Conservation (phyloP, 2,329 filamentous ascomycete genomes). For the Aspergillus ibericus region DNA sequence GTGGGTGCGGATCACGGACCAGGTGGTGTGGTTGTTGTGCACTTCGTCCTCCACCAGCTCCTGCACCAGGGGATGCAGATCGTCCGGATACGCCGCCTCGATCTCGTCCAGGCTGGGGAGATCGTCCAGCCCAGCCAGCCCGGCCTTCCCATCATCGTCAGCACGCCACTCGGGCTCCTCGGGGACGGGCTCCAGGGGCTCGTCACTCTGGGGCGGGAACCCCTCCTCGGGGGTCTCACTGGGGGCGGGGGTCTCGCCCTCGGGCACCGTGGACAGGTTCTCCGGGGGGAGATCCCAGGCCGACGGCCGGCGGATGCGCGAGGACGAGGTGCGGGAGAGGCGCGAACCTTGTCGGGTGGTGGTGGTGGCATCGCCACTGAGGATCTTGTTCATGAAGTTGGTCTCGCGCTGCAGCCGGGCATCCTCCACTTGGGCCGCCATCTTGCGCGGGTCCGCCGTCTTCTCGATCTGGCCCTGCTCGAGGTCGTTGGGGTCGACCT, state of each 20-base stretch:
- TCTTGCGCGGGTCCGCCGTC: conserved; percentile 39
- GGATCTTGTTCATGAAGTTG: conserved; percentile 40
- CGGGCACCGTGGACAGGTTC: conserved; percentile 26
- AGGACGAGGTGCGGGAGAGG: conserved; percentile 27
- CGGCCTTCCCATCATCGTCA: conserved; percentile 9
- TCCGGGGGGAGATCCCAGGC: conserved; percentile 16
- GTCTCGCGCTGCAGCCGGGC: conserved; percentile 41
- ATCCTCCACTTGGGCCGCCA: conserved; percentile 49
- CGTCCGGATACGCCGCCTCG: conserved; percentile 40
- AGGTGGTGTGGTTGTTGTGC: conserved; percentile 50
- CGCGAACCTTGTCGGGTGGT: conserved; percentile 16
- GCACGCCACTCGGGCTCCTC: conserved; percentile 16
- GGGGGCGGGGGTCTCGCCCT: conserved; percentile 20
- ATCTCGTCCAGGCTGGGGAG: conserved; percentile 24
- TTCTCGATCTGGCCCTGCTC: conserved; percentile 45
- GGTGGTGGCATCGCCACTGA: conserved; percentile 26
- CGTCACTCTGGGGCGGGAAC: conserved; percentile 13
- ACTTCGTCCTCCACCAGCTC: conserved; percentile 49
- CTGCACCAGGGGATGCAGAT: conserved; percentile 47
- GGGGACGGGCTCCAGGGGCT: conserved; percentile 21
- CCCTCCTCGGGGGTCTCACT: conserved; percentile 12
- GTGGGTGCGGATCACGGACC: conserved; percentile 53
- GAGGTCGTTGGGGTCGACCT: conserved; percentile 45
- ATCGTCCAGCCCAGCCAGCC: background rate
- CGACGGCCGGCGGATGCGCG: conserved; percentile 22